Base-by-base conservation (phyloP, 208 protist genomes). In the Acanthamoeba sp. region DNA sequence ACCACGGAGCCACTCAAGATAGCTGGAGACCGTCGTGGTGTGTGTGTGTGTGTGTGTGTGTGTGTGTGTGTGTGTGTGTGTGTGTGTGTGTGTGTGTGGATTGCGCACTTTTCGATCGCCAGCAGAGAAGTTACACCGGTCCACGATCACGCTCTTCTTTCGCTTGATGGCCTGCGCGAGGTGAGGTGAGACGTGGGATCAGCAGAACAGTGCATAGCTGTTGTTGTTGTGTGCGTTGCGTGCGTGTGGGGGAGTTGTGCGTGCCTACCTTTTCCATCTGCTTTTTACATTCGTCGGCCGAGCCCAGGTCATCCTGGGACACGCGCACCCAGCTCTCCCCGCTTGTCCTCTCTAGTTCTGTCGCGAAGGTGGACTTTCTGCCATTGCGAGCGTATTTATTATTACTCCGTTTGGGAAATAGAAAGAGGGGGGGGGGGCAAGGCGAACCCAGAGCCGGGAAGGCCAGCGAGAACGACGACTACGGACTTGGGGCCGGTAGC, bases 311-410 rank as follows among this genome's bases (percentile, higher is more conserved):
- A 48, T 89, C 82, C 82, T 89, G 82, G 3, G 45, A 69, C 7
- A 89, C 32, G 6, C 82, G 82, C 3, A 89, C 73, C 73, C 73
- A 82, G 7, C 14, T 32, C 73, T 82, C 73, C 73, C 73, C 73
- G 73, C 38, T 82, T 38, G 73, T 52, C n/a, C 38, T 20, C 73
- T 82, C 73, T 38, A 82, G 36, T 38, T 82, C 73, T 38, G 82
- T 89, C 50, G 82, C 40, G 32, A 89, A 89, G 12, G 82, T 89
- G 1, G 82, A 89, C 82, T 89, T 89, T 12, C 82, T 88, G 48
- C 16, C 27, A 38, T 34, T n/a, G 16, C 27, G 22, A 38, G 16
- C 16, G 16, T 78, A 20, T n/a, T 40, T 78, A 27, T 18, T 78
- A 40, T 40, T 82, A 50, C 29, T 18, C 22, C 2, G 2, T 82